Percentiles rank a stretch among this genome's conserved stretches.
Conservation (phyloP, 2,329 filamentous ascomycete species). For the Cladosporium sp. region DNA sequence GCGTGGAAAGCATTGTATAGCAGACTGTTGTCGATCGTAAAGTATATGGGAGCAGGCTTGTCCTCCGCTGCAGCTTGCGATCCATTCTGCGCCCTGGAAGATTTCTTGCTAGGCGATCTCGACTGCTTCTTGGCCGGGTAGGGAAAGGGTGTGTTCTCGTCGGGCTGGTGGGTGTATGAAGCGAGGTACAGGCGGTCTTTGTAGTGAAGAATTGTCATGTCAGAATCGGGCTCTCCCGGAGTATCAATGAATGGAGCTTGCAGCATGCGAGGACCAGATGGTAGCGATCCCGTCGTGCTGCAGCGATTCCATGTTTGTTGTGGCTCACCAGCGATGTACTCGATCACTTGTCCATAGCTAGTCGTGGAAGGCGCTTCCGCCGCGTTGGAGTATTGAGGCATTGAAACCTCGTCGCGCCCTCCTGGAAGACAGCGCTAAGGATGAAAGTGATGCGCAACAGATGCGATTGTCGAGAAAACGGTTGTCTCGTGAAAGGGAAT, state of each 20-base stretch:
- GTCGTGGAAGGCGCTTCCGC: conserved; percentile 30
- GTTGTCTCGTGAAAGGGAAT: not conserved
- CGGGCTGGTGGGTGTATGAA: conserved; percentile 80
- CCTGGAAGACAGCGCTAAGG: conserved; percentile 12
- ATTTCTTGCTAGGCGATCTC: conserved; percentile 71
- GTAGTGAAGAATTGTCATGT: conserved; percentile 31
- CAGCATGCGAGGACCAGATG: not conserved
- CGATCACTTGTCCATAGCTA: conserved; percentile 83
- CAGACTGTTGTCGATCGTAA: conserved; percentile 78
- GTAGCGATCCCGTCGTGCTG: conserved; percentile 11
- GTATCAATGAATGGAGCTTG: conserved; percentile 4
- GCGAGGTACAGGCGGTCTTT: conserved; percentile 92
- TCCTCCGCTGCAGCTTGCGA: conserved; percentile 41
- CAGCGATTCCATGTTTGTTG: conserved; percentile 18
- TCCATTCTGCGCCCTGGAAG: conserved; percentile 60
- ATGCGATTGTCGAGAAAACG: not conserved
- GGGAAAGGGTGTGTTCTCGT: conserved; percentile 78
- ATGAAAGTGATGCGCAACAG: conserved; percentile 15
- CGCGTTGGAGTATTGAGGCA: conserved; percentile 11
- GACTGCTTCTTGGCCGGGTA: conserved; percentile 59
- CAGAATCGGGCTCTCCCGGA: conserved; percentile 23
- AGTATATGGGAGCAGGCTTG: conserved; percentile 76
- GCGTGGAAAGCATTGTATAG: conserved; percentile 98
- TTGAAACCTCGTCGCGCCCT: conserved; percentile 8
- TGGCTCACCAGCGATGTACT: conserved; percentile 84